Evolutionary conservation across 495 filamentous ascomycete species (phyloP), one percentile per base, ranked within the genome.

Genomic region (Symbiotaphrina buchneri): DNA sequence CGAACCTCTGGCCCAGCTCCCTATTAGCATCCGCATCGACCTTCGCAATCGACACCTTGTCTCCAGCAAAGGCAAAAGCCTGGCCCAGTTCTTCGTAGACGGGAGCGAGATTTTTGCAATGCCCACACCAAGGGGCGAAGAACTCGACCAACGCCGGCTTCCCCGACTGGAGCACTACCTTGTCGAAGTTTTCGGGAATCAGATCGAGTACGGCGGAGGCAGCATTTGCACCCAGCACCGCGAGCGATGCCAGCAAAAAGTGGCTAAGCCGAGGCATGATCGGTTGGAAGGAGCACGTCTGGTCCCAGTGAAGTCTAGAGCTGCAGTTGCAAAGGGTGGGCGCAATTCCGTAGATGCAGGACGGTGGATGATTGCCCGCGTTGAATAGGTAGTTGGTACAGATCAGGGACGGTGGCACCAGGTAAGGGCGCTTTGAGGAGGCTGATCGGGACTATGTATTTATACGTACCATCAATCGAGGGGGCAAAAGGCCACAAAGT

Each of bases 91-190:
- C 77, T 51, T 97, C 87, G 51, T 87, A 97, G 32, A 87, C 58
- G 24, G 87, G 87, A 14, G 84, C 90, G 6, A 97, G 76, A 38
- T 55, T 93, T 62, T 95, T 95, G 77, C 87, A 97, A 65, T 97
- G 81, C 28, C 90, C 90, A 52, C 90, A 97, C 87, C 87, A 97
- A 35, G 87, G 87, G 28, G 87, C 87, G 52, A 94, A 97, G 65
- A 97, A 97, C 49, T 97, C 87, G 37, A 97, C 87, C 21, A 97
- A 69, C 0, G 90, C 82, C 18, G 90, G 90, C 59, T 92, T 95
- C 47, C 81, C 81, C 33, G 77, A 83, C 45, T 87, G 63, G 20
- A 95, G 65, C 37, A 93, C 80, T 31, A 90, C 63, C 6, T 72
- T 54, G 53, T 94, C 83, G 49, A 95, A 94, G 56, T 94, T 94